Evolutionary conservation across 371 early-diverging fungal genomes (phyloP).

Genomic region (Rhizopus delemar): DNA sequence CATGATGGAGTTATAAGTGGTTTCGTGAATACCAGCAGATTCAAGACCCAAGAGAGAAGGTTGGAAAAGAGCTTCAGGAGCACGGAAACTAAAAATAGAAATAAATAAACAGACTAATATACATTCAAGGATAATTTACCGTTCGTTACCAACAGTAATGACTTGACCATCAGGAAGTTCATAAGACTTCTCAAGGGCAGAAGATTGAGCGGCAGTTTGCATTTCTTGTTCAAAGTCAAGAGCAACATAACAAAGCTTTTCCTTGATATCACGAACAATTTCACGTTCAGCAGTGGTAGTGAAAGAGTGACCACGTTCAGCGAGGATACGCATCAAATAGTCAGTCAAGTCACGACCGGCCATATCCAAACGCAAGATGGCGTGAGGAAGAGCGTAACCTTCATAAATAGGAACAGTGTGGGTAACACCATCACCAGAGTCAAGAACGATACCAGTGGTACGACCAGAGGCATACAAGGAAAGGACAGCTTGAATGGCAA

Average conservation of each 20-base stretch:
- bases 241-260: conserved; percentile 99
- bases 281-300: conserved; percentile 99
- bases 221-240: conserved; percentile 98
- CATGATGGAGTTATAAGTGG: conserved; percentile 95
- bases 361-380: conserved; percentile 97
- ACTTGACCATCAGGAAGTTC: conserved; percentile 99
- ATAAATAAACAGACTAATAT: neutral
- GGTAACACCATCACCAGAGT: conserved; percentile 99
- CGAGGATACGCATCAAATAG: conserved; percentile 95
- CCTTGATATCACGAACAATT: conserved; percentile 99
- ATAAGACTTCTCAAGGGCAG: conserved; percentile 95
- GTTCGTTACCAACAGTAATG: conserved; percentile 98
- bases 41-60: conserved; percentile 94
- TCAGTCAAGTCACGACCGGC: conserved; percentile 98
- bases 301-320: conserved; percentile 98
- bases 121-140: conserved; percentile 41
- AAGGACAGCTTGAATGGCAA: conserved; percentile 98
- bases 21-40: conserved; percentile 92
- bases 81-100: conserved; percentile 78
- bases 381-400: conserved; percentile 99
- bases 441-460: conserved; percentile 99
- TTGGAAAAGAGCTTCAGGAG: conserved; percentile 99
- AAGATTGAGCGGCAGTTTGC: conserved; percentile 92
- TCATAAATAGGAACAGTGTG: conserved; percentile 99
- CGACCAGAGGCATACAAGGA: conserved; percentile 99